Conservation (phyloP, 2,329 filamentous ascomycete species). For the Thelonectria blattea region DNA sequence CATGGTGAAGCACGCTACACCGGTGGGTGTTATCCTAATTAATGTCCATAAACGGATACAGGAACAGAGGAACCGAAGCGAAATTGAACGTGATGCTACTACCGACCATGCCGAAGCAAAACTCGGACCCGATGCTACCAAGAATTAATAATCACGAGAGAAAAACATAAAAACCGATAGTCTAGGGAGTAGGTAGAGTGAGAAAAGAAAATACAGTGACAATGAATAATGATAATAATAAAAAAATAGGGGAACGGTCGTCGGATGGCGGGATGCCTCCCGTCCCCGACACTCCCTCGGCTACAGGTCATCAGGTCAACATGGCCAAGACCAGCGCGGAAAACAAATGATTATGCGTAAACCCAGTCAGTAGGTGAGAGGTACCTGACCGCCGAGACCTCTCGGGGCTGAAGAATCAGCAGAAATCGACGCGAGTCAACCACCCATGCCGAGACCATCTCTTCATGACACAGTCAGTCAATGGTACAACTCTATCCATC, state of each 20-base stretch:
- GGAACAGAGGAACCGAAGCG: background rate
- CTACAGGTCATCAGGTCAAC: slow-evolving; percentile 1
- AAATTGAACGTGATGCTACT: background rate
- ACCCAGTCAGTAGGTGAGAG: too few species aligned
- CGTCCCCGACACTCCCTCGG: background rate
- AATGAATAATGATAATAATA: background rate
- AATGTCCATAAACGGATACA: slow-evolving; percentile 1
- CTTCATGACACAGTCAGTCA: slow-evolving; percentile 6
- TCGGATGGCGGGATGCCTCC: background rate
- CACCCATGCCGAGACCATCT: slow-evolving; percentile 1
- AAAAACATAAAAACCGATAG: slow-evolving; percentile 2
- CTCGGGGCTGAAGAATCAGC: background rate
- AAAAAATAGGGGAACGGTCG: slow-evolving; percentile 7
- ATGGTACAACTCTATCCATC: too few species aligned
- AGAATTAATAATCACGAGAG: background rate
- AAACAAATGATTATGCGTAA: background rate
- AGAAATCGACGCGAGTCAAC: slow-evolving; percentile 7
- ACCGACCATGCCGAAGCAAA: background rate
- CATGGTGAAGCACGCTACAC: slow-evolving; percentile 22
- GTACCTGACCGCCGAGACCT: background rate
- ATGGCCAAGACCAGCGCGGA: background rate
- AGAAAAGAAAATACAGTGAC: background rate
- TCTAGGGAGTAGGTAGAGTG: background rate
- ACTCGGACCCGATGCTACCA: background rate
- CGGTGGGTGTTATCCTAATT: slow-evolving; percentile 30